Base-by-base conservation (phyloP, 2,329 filamentous ascomycete species). In the Penicillium hesseltinei region DNA sequence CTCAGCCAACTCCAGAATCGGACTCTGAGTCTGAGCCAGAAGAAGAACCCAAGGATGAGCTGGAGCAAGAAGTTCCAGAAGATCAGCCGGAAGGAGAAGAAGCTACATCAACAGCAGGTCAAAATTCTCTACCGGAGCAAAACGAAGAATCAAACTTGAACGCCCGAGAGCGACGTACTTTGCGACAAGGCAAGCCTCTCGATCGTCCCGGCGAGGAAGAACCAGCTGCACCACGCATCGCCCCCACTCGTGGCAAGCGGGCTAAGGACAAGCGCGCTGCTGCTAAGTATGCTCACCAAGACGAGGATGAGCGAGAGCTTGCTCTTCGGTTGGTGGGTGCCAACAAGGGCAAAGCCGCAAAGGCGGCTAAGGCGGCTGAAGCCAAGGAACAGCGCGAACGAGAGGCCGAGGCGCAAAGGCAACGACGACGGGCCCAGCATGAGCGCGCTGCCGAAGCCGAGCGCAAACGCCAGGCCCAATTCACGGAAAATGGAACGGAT, bases 251-350 rank as follows among this genome's bases (percentile, higher is more conserved):
- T 56, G 91, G 92, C 31, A 91, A 95, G 73, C 86, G 85, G 57
- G 83, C 83, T 58, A 96, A 96, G 72, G 87, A 88, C 43, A 96
- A 95, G 79, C 96, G 94, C 73, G 87, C 91, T 2, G 91, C 91
- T 4, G 80, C 85, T 57, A 97, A 96, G 73, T 99, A 99, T 77
- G 93, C 89, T 45, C 81, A 95, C 66, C 94, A 97, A 80, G 93
- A 97, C 66, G 92, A 96, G 54, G 93, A 96, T 74, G 94, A 99
- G 69, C 90, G 92, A 13, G 84, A 84, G 7, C 84, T 92, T 0
- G 91, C 92, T 33, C 89, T 97, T 75, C 83, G 87, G 25, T 82
- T 97, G n/a, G 86, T 96, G n/a, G 94, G 94, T 39, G 88, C 90
- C 82, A 58, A 71, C 60, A 69, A 70, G 44, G 63, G 64, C 54